Percentiles rank a stretch among this genome's conserved stretches.
phyloP scores from a whole-genome alignment of 352 stramenopile genomes.

The Globisporangium polare region DNA sequence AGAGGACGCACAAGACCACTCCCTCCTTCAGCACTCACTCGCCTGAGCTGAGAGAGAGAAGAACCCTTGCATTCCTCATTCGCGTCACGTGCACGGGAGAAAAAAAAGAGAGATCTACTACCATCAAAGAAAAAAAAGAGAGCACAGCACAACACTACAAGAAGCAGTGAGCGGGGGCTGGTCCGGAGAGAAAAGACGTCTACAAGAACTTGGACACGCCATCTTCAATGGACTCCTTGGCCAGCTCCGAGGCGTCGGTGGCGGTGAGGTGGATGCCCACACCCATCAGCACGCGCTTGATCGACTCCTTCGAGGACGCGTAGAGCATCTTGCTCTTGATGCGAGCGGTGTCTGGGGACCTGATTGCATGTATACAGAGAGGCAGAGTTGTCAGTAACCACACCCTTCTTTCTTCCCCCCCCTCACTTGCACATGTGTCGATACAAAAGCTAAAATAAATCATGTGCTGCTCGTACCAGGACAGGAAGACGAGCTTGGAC shows the following conservation, averaged over 20 bases:
- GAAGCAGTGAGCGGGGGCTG: not conserved
- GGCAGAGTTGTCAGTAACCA: not conserved
- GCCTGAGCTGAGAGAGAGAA: not conserved
- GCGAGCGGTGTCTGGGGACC: constrained; percentile 90
- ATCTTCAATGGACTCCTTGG: constrained; percentile 74
- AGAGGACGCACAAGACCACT: not conserved
- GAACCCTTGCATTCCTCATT: constrained; percentile 5
- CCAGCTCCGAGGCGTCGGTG: constrained; percentile 88
- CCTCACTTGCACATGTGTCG: not conserved
- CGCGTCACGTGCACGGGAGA: constrained; percentile 2
- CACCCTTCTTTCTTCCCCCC: too few relatives aligned
- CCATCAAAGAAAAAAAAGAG: constrained; percentile 11
- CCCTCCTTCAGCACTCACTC: not conserved
- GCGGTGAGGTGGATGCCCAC: constrained; percentile 95
- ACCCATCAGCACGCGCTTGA: constrained; percentile 93
- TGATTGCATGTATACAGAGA: constrained; percentile 14
- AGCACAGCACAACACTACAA: not conserved
- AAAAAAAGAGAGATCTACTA: constrained; percentile 18
- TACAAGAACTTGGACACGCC: constrained; percentile 88
- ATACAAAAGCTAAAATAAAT: not conserved
- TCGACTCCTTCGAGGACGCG: constrained; percentile 92
- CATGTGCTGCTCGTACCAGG: constrained; percentile 56
- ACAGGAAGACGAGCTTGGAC: constrained; percentile 91
- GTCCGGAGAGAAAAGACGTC: constrained; percentile 16
- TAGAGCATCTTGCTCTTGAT: constrained; percentile 97